Evolutionary conservation across 208 protist species (phyloP).

Genomic region (Herpetomonas samuelpessoai): DNA sequence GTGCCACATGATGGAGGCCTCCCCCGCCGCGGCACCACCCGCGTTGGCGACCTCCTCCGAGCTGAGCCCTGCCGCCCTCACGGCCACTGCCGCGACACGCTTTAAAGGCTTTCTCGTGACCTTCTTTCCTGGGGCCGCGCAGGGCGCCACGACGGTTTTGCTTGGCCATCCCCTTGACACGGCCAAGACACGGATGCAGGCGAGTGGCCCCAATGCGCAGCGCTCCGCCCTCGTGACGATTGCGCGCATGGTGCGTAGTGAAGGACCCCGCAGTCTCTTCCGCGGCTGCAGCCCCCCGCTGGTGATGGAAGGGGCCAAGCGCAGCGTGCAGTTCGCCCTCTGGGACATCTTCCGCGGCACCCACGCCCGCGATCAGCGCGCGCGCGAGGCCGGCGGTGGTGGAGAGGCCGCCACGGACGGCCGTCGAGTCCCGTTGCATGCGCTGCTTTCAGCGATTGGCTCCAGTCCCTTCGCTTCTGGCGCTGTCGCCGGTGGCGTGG

Average conservation of each 20-base stretch:
- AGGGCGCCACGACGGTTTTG: slow-evolving; percentile 62
- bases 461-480: slow-evolving; percentile 61
- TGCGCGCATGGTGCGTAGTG: slow-evolving; percentile 43
- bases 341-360: slow-evolving; percentile 58
- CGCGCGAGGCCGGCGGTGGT: background rate
- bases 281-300: slow-evolving; percentile 74
- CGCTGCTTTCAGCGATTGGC: slow-evolving; percentile 21
- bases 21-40: no score
- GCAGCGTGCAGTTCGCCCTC: slow-evolving; percentile 81
- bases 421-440: slow-evolving; percentile 3
- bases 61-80: background rate
- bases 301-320: slow-evolving; percentile 77
- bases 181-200: slow-evolving; percentile 88
- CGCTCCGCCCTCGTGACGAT: slow-evolving; percentile 51
- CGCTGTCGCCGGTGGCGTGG: slow-evolving; percentile 67
- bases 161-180: slow-evolving; percentile 89
- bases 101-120: slow-evolving; percentile 17
- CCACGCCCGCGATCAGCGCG: background rate
- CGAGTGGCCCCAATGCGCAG: slow-evolving; percentile 38
- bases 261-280: slow-evolving; percentile 78
- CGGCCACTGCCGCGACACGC: slow-evolving; percentile 8
- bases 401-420: background rate
- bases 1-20: no score
- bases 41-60: background rate
- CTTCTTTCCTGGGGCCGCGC: slow-evolving; percentile 74